phyloP scores from a whole-genome alignment of 1,284 basidiomycete genomes.

The Papiliotrema laurentii region DNA sequence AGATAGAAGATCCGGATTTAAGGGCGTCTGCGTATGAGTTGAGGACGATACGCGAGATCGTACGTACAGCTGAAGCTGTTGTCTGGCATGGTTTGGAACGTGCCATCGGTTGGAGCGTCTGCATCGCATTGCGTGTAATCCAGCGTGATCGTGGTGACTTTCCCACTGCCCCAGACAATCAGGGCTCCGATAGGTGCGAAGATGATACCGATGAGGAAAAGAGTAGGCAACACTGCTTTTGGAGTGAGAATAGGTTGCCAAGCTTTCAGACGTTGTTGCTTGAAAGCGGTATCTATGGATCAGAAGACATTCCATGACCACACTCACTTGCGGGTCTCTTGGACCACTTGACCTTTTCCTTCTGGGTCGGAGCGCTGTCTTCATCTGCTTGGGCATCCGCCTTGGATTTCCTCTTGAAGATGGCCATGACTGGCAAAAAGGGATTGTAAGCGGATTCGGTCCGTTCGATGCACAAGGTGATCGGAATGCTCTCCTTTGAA shows the following conservation, averaged over 20 bases:
- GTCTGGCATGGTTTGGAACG: slow-evolving; percentile 60
- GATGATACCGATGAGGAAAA: slow-evolving; percentile 89
- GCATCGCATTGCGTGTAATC: slow-evolving; percentile 90
- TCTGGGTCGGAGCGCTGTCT: slow-evolving; percentile 35
- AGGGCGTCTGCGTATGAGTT: slow-evolving; percentile 36
- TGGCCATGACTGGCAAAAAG: slow-evolving; percentile 25
- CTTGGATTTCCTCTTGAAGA: slow-evolving; percentile 44
- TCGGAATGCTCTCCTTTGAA: too few species aligned
- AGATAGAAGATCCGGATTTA: slow-evolving; percentile 58
- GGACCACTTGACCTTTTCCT: slow-evolving; percentile 84
- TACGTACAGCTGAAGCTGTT: slow-evolving; percentile 65
- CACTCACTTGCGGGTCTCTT: slow-evolving; percentile 79
- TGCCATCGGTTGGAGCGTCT: slow-evolving; percentile 53
- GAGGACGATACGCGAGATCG: slow-evolving; percentile 7
- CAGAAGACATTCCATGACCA: not conserved
- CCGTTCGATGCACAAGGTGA: too few species aligned
- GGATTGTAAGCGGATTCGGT: too few species aligned
- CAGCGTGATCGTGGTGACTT: slow-evolving; percentile 88
- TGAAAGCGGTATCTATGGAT: slow-evolving; percentile 84
- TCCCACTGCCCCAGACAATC: slow-evolving; percentile 79
- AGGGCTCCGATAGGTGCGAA: slow-evolving; percentile 96
- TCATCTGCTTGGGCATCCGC: slow-evolving; percentile 25
- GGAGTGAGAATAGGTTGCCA: slow-evolving; percentile 99
- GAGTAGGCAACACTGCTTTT: slow-evolving; percentile 90
- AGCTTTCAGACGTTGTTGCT: slow-evolving; percentile 98